Conservation (phyloP, 192 early-diverging fungal species). For the Rhizophagus sp. region DNA sequence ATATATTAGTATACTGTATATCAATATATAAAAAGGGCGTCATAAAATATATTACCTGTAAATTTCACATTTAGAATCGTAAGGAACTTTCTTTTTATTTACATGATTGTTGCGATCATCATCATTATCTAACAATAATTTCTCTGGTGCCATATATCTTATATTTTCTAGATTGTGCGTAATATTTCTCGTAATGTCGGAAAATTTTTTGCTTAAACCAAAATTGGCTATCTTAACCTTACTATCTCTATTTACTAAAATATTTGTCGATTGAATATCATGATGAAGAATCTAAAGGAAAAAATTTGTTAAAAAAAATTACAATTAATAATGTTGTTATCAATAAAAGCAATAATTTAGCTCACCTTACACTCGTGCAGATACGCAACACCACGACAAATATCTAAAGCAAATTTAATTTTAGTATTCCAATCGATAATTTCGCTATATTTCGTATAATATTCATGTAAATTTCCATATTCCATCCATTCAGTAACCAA, state of each 20-base stretch:
- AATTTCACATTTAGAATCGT: slow-evolving; percentile 11
- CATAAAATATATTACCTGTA: slow-evolving; percentile 10
- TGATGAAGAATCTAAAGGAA: slow-evolving; percentile 23
- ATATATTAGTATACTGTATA: too few species aligned
- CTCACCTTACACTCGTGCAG: slow-evolving; percentile 29
- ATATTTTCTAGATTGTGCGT: neutral
- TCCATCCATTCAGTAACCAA: slow-evolving; percentile 43
- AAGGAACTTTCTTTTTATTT: neutral
- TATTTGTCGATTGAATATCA: slow-evolving; percentile 8
- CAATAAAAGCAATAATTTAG: too few species aligned
- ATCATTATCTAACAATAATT: neutral
- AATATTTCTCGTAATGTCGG: slow-evolving; percentile 13
- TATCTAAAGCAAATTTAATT: slow-evolving; percentile 39
- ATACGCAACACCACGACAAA: slow-evolving; percentile 38
- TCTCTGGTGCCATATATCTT: slow-evolving; percentile 16
- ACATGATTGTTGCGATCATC: too few species aligned
- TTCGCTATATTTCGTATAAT: slow-evolving; percentile 32
- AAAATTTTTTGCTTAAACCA: neutral
- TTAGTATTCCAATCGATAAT: slow-evolving; percentile 17
- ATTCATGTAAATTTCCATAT: slow-evolving; percentile 40
- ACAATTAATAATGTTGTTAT: neutral
- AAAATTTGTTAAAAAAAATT: neutral
- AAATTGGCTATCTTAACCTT: slow-evolving; percentile 18
- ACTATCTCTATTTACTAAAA: neutral
- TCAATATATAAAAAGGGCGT: too few species aligned